phyloP scores from a whole-genome alignment of 208 protist species.

The Polymyxa betae region DNA sequence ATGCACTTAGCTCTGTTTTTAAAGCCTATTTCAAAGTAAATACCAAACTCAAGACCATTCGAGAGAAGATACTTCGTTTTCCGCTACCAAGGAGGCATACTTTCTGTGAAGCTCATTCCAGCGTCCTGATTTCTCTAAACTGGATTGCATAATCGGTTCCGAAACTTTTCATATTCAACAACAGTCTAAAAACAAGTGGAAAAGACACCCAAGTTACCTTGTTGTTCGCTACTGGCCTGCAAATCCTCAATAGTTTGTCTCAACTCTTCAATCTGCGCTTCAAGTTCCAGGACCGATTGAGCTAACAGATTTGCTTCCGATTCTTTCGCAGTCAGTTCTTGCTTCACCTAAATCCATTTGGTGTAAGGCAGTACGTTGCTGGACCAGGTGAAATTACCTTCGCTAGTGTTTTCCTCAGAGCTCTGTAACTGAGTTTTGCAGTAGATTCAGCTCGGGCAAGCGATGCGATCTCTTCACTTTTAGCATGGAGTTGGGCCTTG shows the following conservation, averaged over 20 bases:
- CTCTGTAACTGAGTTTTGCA: neutral
- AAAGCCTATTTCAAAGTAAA: neutral
- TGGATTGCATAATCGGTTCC: no score
- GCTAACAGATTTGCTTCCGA: neutral
- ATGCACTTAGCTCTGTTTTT: conserved; percentile 51
- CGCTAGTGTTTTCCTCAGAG: neutral
- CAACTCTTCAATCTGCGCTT: neutral
- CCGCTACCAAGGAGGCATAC: neutral
- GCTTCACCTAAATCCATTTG: neutral
- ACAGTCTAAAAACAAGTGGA: no score
- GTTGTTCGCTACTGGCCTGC: neutral
- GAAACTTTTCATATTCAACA: no score
- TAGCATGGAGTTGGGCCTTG: neutral
- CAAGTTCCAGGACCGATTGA: neutral
- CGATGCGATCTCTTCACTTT: neutral
- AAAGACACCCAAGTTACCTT: neutral
- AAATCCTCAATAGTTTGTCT: neutral
- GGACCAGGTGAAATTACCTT: neutral
- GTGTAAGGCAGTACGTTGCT: neutral
- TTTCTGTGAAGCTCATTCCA: neutral
- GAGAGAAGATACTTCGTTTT: conserved; percentile 18
- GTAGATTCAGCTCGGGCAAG: neutral
- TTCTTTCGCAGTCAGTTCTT: neutral
- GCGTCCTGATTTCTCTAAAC: neutral
- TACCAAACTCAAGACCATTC: neutral